A percentile compares a stretch with the other conserved stretches of the same genome.
Conservation (phyloP, 805 yeast species). For the Wickerhamomyces canadensis region DNA sequence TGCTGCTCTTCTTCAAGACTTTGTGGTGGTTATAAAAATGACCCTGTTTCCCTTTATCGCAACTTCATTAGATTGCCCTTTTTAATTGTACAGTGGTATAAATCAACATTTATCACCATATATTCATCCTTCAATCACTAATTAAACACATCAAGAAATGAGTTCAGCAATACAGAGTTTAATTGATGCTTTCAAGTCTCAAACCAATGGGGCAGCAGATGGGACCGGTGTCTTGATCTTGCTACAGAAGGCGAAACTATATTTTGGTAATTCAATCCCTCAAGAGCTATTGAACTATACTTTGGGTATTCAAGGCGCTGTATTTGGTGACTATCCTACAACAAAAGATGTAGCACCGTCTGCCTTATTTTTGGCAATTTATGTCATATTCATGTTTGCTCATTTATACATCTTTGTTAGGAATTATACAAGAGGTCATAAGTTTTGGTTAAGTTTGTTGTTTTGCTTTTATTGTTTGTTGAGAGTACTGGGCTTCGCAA, state of each 20-base stretch:
- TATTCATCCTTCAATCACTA: too few relatives aligned
- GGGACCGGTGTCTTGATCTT: slow-evolving; percentile 44
- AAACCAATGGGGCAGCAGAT: slow-evolving; percentile 39
- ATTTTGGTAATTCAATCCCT: slow-evolving; percentile 38
- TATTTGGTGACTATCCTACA: slow-evolving; percentile 63
- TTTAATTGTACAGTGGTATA: too few relatives aligned
- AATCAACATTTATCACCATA: too few relatives aligned
- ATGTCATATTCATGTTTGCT: slow-evolving; percentile 40
- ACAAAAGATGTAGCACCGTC: slow-evolving; percentile 52
- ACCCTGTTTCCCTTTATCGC: too few relatives aligned
- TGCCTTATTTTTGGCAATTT: slow-evolving; percentile 50
- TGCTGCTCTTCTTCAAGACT: too few relatives aligned
- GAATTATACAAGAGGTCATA: slow-evolving; percentile 52
- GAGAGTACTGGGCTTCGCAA: slow-evolving; percentile 52
- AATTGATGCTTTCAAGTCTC: slow-evolving; percentile 12
- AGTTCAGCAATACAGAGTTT: neutral
- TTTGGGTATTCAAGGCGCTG: slow-evolving; percentile 36
- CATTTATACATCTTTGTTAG: slow-evolving; percentile 42
- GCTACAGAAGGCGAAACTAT: slow-evolving; percentile 27
- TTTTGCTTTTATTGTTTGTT: slow-evolving; percentile 47
- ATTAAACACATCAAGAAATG: too few relatives aligned
- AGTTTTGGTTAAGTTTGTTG: slow-evolving; percentile 49
- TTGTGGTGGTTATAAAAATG: too few relatives aligned
- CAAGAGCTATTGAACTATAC: slow-evolving; percentile 30
- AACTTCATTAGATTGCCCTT: too few relatives aligned